A percentile compares a stretch with the other conserved stretches of the same genome.
Evolutionary conservation across 768 basidiomycete species (phyloP).

Genomic region (Kwoniella pini): DNA sequence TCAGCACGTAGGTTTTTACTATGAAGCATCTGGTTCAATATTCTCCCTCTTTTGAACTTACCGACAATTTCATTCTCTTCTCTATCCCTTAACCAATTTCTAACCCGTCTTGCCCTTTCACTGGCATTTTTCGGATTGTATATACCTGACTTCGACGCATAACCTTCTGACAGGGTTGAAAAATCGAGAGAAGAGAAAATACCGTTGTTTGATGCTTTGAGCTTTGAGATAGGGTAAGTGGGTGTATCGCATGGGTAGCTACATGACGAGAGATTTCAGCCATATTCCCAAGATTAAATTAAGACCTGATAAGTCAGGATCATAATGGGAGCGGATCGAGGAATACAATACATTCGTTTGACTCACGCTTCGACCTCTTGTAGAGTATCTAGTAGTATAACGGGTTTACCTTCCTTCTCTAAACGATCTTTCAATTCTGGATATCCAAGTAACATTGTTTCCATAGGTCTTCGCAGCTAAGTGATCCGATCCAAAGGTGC

Average conservation of each 20-base stretch:
- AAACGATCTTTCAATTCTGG: conserved; percentile 34
- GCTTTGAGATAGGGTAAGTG: conserved; percentile 23
- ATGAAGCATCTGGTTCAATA: background rate
- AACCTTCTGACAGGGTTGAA: conserved; percentile 37
- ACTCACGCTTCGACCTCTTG: conserved; percentile 49
- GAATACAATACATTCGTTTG: background rate
- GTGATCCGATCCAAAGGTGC: background rate
- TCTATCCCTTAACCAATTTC: conserved; percentile 46
- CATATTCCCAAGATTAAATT: too few relatives aligned
- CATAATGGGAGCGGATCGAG: background rate
- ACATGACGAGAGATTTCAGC: too few relatives aligned
- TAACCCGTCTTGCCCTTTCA: conserved; percentile 35
- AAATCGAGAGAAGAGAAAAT: conserved; percentile 49
- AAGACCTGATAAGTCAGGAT: too few relatives aligned
- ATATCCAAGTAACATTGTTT: conserved; percentile 43
- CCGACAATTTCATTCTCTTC: conserved; percentile 52
- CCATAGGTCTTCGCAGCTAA: conserved; percentile 48
- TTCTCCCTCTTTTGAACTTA: too few relatives aligned
- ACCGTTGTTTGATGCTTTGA: conserved; percentile 31
- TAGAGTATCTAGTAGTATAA: conserved; percentile 48
- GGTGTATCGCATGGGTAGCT: conserved; percentile 40
- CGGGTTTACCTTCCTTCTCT: conserved; percentile 35
- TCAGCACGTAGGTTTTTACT: background rate
- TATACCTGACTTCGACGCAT: conserved; percentile 50
- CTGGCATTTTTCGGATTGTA: conserved; percentile 25